A percentile compares a stretch with the other conserved stretches of the same genome.
phyloP scores from a whole-genome alignment of 2,329 filamentous ascomycete genomes.

The Remersonia thermophila region DNA sequence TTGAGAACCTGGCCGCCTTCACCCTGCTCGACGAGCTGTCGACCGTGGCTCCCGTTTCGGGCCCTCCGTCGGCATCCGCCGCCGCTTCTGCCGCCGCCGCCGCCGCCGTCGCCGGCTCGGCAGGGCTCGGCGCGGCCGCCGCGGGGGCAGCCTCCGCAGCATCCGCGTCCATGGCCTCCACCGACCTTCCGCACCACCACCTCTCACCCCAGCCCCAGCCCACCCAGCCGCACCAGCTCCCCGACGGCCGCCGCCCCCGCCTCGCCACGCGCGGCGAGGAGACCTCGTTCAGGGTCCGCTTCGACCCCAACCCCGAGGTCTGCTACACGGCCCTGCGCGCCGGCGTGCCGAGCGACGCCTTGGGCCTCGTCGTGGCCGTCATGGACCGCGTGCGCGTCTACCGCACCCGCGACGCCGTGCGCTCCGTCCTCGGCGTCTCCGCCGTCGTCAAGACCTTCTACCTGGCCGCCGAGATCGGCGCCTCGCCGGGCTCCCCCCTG shows the following conservation, averaged over 20 bases:
- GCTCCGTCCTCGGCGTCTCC: constrained; percentile 37
- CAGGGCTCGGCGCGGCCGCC: too few relatives aligned
- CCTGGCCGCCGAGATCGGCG: constrained; percentile 61
- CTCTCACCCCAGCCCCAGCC: too few relatives aligned
- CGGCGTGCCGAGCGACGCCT: constrained; percentile 65
- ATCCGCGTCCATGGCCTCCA: too few relatives aligned
- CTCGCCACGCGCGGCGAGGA: constrained; percentile 66
- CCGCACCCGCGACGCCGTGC: constrained; percentile 52
- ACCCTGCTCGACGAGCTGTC: constrained; percentile 61
- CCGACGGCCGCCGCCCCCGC: not conserved
- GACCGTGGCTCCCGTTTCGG: not conserved
- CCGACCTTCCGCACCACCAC: too few relatives aligned
- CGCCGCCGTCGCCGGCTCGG: constrained; percentile 29
- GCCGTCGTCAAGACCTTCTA: constrained; percentile 68
- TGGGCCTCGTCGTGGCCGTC: constrained; percentile 73
- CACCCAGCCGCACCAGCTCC: not conserved
- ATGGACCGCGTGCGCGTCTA: constrained; percentile 78
- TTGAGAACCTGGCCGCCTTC: constrained; percentile 70
- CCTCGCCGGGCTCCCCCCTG: constrained; percentile 16
- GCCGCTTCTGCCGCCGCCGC: not conserved
- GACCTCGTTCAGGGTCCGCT: constrained; percentile 72
- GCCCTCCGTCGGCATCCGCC: not conserved
- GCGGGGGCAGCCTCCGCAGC: too few relatives aligned
- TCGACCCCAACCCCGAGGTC: constrained; percentile 77
- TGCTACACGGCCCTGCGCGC: constrained; percentile 66